A percentile compares a stretch with the other conserved stretches of the same genome.
Conservation (phyloP, 345 rosid genomes). For the Citrus sp. region DNA sequence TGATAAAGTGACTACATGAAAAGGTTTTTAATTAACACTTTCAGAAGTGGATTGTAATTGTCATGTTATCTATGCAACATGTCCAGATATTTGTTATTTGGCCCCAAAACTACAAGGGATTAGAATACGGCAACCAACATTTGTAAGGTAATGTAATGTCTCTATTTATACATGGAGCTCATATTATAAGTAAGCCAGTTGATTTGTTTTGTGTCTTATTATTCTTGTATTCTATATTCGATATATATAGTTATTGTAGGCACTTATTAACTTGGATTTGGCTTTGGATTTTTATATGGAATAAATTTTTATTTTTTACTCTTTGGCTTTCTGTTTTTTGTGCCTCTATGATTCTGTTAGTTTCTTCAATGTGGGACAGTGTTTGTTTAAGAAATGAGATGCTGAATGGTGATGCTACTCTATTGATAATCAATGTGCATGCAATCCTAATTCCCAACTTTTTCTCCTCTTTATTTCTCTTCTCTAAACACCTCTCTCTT, state of each 20-base stretch:
- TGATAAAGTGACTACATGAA: neutral
- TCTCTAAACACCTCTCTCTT: too few species aligned
- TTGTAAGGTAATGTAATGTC: conserved; percentile 69
- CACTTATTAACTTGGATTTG: conserved; percentile 16
- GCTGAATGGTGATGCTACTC: too few species aligned
- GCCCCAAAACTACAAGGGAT: conserved; percentile 82
- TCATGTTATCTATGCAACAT: conserved; percentile 53
- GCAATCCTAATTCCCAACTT: too few species aligned
- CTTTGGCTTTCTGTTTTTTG: too few species aligned
- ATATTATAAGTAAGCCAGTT: neutral
- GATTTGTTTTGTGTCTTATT: neutral
- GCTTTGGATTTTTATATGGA: too few species aligned
- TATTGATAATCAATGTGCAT: too few species aligned
- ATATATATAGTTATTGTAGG: conserved; percentile 26
- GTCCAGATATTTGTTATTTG: conserved; percentile 81
- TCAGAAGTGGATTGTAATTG: conserved; percentile 11
- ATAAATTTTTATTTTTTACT: too few species aligned
- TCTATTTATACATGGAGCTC: conserved; percentile 1
- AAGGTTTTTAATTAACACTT: neutral
- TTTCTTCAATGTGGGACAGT: too few species aligned
- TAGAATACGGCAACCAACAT: conserved; percentile 70
- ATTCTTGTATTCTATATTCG: too few species aligned
- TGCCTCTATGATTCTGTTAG: too few species aligned
- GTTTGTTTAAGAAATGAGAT: too few species aligned
- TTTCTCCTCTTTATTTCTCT: too few species aligned